Percentiles rank a stretch among this genome's conserved stretches.
These are phyloP conservation scores for Podila epicladia DNA, from an alignment of 192 early-diverging fungal species.

Conservation along the genomic window DNA sequence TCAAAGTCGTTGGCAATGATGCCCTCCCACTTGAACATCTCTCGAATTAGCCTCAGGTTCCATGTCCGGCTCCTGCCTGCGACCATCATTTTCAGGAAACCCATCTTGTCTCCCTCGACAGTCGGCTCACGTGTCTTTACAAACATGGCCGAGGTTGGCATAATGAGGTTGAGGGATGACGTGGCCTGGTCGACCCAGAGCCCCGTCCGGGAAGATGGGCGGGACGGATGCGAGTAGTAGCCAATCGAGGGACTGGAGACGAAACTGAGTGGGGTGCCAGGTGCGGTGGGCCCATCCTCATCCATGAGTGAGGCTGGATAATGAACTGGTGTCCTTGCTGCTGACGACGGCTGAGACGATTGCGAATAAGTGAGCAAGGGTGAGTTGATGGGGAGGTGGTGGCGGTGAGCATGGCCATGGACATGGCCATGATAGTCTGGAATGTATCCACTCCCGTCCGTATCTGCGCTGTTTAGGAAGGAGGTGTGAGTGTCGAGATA, in stretches of 20 bases:
- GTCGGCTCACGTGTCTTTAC: slow-evolving; percentile 24
- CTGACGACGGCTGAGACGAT: not conserved
- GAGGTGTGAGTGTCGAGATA: slow-evolving; percentile 27
- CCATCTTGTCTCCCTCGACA: slow-evolving; percentile 18
- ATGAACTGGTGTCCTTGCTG: slow-evolving; percentile 9
- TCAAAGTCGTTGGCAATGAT: slow-evolving; percentile 41
- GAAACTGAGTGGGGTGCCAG: slow-evolving; percentile 22
- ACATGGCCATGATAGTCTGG: not conserved
- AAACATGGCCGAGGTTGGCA: slow-evolving; percentile 40
- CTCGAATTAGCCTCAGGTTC: slow-evolving; percentile 20
- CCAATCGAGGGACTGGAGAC: slow-evolving; percentile 26
- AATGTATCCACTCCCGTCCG: slow-evolving; percentile 35
- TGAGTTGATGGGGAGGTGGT: not conserved
- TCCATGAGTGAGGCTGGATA: slow-evolving; percentile 19
- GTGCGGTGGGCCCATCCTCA: slow-evolving; percentile 16
- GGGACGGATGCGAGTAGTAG: slow-evolving; percentile 25
- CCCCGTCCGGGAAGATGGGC: slow-evolving; percentile 28
- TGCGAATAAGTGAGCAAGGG: not conserved
- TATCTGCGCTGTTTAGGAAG: slow-evolving; percentile 31
- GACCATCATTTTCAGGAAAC: slow-evolving; percentile 34
- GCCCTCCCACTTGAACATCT: slow-evolving; percentile 39
- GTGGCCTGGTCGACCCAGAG: slow-evolving; percentile 28
- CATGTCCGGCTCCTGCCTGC: slow-evolving; percentile 8
- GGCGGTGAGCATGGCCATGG: not conserved
- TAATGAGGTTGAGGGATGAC: slow-evolving; percentile 27